These are phyloP conservation scores for Betula pendula DNA, from an alignment of 306 rosid species.

Conservation along the genomic window DNA sequence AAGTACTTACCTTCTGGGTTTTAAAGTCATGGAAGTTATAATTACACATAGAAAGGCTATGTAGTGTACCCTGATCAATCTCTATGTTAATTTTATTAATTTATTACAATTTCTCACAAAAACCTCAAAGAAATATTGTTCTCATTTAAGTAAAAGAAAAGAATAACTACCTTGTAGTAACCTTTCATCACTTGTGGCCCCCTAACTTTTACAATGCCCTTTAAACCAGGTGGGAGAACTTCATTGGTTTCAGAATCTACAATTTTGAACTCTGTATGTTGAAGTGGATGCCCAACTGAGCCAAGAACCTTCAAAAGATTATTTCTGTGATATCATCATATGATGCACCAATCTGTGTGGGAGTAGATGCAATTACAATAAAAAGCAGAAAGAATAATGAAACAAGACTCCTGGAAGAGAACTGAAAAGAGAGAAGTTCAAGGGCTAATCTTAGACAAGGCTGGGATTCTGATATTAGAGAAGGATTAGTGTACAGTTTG, in stretches of 20 bases:
- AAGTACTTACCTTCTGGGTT: background rate
- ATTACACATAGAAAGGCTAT: background rate
- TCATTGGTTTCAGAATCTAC: constrained; percentile 72
- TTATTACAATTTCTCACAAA: background rate
- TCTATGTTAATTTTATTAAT: background rate
- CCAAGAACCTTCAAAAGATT: constrained; percentile 83
- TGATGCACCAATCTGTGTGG: constrained; percentile 30
- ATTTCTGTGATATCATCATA: constrained; percentile 40
- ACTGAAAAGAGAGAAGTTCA: background rate
- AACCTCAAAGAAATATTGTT: background rate
- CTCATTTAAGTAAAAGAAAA: background rate
- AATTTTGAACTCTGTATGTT: constrained; percentile 70
- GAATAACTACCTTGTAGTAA: constrained; percentile 75
- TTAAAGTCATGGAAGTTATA: background rate
- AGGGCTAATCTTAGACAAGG: background rate
- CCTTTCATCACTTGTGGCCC: constrained; percentile 95
- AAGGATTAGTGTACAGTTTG: constrained; percentile 3
- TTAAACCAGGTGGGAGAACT: constrained; percentile 78
- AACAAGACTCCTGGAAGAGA: constrained; percentile 19
- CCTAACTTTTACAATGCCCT: constrained; percentile 70
- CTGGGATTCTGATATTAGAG: constrained; percentile 23
- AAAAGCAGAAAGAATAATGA: constrained; percentile 20
- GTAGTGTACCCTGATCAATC: background rate
- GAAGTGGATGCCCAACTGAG: constrained; percentile 85
- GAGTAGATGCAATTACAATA: constrained; percentile 11